Conservation (phyloP, 2,329 filamentous ascomycete species). For the Cordyceps tenuipes region DNA sequence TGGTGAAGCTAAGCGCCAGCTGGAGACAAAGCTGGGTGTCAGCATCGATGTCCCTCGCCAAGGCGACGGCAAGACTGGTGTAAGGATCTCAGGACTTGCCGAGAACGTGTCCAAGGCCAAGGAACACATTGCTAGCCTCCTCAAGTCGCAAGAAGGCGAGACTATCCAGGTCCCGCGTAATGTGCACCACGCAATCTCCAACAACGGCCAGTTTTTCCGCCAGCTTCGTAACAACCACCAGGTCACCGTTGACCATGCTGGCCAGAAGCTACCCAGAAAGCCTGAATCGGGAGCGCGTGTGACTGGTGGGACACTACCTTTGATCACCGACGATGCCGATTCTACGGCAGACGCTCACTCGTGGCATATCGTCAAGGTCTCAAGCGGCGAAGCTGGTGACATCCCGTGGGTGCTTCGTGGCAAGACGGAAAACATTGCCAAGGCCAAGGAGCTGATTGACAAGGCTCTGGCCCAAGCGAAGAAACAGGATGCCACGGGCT, state of each 20-base stretch:
- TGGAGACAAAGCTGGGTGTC: constrained; percentile 81
- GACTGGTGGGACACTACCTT: constrained; percentile 61
- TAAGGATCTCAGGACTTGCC: constrained; percentile 77
- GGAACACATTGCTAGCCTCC: constrained; percentile 67
- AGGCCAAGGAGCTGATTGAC: constrained; percentile 68
- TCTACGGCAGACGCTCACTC: constrained; percentile 60
- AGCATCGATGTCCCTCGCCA: constrained; percentile 87
- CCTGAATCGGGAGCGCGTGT: constrained; percentile 46
- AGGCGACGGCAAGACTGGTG: constrained; percentile 70
- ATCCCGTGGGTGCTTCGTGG: constrained; percentile 90
- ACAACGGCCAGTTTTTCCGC: constrained; percentile 91
- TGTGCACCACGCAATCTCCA: constrained; percentile 75
- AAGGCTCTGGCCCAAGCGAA: constrained; percentile 64
- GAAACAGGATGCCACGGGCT: constrained; percentile 68
- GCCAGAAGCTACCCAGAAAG: constrained; percentile 66
- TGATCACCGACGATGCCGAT: constrained; percentile 82
- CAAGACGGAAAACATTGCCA: constrained; percentile 66
- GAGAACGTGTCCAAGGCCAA: constrained; percentile 78
- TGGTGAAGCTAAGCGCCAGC: constrained; percentile 74
- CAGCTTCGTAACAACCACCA: constrained; percentile 76
- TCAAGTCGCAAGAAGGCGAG: constrained; percentile 83
- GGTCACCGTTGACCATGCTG: constrained; percentile 86
- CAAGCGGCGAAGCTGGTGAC: constrained; percentile 54
- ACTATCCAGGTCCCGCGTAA: constrained; percentile 75
- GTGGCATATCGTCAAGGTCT: constrained; percentile 69